A percentile compares a stretch with the other conserved stretches of the same genome.
Evolutionary conservation across 2,329 filamentous ascomycete species (phyloP).

Genomic region (Thyridium curvatum): DNA sequence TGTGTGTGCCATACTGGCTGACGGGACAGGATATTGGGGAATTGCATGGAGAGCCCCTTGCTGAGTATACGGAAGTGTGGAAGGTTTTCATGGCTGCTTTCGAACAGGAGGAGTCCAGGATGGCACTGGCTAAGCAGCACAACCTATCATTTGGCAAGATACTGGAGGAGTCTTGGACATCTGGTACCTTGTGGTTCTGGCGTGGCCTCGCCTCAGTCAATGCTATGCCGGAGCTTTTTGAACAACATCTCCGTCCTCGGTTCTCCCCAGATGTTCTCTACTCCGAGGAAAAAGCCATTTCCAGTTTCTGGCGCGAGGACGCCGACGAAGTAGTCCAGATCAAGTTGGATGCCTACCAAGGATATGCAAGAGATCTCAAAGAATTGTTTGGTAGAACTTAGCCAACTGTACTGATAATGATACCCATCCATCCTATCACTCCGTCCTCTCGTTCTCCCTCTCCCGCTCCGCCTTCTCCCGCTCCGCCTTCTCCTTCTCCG

Average conservation of each 20-base stretch:
- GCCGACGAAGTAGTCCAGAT: constrained; percentile 10
- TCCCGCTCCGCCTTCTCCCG: too few species aligned
- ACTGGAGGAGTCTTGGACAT: constrained; percentile 17
- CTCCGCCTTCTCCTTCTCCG: too few species aligned
- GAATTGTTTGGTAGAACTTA: constrained; percentile 9
- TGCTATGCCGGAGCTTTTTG: constrained; percentile 14
- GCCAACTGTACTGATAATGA: too few species aligned
- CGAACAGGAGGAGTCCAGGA: constrained; percentile 6
- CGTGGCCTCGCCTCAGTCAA: constrained; percentile 16
- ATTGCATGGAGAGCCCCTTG: constrained; percentile 2
- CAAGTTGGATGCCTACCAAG: constrained; percentile 13
- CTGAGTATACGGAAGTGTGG: constrained; percentile 6
- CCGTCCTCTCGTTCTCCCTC: too few species aligned
- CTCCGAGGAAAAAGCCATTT: constrained; percentile 12
- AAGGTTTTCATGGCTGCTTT: constrained; percentile 9
- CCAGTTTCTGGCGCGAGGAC: constrained; percentile 12
- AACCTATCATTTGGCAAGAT: constrained; percentile 11
- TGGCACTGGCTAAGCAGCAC: constrained; percentile 3
- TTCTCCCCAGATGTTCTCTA: constrained; percentile 11
- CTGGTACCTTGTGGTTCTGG: constrained; percentile 20
- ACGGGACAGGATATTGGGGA: constrained; percentile 11
- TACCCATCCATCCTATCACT: too few species aligned
- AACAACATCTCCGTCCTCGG: constrained; percentile 15
- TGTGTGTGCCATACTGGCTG: constrained; percentile 21
- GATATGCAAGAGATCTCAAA: constrained; percentile 12